phyloP scores from a whole-genome alignment of 345 rosid genomes.

The Passiflora organensis region DNA sequence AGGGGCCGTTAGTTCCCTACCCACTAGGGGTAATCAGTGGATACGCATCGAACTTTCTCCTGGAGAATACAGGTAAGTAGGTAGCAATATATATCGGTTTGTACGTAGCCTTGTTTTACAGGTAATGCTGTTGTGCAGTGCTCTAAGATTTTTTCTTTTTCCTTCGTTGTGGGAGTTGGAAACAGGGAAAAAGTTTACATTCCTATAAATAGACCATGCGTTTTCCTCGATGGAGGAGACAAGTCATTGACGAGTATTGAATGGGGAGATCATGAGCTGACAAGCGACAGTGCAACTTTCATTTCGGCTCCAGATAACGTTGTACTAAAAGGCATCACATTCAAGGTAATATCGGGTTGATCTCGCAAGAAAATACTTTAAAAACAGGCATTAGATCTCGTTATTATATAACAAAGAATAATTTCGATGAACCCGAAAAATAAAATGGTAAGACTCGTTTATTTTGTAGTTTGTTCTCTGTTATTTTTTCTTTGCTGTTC shows the following conservation, averaged over 20 bases:
- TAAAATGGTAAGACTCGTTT: no score
- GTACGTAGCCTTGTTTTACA: neutral
- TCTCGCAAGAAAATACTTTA: no score
- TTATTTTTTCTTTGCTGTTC: no score
- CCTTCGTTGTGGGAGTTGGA: no score
- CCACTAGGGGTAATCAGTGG: conserved; percentile 25
- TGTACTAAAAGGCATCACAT: conserved; percentile 22
- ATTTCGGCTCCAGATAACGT: conserved; percentile 19
- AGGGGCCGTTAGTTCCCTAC: conserved; percentile 33
- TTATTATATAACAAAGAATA: no score
- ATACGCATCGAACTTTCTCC: conserved; percentile 21
- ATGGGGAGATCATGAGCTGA: conserved; percentile 21
- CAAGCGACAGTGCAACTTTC: conserved; percentile 22
- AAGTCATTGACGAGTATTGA: conserved; percentile 10
- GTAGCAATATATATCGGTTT: no score
- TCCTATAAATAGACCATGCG: conserved; percentile 17
- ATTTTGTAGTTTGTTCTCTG: neutral
- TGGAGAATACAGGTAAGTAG: conserved; percentile 26
- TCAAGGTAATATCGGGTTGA: no score
- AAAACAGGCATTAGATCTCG: no score
- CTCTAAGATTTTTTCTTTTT: no score
- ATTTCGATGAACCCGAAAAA: no score
- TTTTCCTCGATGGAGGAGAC: conserved; percentile 26
- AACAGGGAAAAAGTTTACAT: conserved; percentile 27
- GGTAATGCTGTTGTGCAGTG: no score